phyloP scores from a whole-genome alignment of 2,329 filamentous ascomycete genomes.

The Coniella lustricola region DNA sequence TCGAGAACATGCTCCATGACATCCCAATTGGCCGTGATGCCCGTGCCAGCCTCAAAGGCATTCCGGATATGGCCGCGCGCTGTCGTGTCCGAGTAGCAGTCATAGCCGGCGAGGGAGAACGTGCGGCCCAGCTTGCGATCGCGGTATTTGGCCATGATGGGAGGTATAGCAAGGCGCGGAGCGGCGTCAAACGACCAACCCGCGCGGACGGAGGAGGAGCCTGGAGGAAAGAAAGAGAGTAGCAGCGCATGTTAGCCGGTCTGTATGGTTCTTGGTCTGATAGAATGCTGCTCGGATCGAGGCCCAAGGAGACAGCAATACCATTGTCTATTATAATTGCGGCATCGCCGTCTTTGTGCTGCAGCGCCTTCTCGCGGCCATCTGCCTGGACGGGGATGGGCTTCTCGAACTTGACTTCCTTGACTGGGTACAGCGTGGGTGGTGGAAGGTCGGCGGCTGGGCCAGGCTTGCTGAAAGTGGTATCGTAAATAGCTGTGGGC shows the following conservation, averaged over 20 bases:
- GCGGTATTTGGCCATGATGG: constrained; percentile 90
- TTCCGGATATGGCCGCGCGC: constrained; percentile 84
- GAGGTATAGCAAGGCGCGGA: constrained; percentile 75
- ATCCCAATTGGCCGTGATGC: constrained; percentile 95
- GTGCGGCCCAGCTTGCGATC: constrained; percentile 90
- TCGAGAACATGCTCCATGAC: constrained; percentile 92
- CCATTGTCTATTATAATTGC: constrained; percentile 99
- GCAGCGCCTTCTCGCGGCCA: constrained; percentile 62
- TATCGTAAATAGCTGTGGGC: constrained; percentile 39
- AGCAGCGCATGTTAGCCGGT: constrained; percentile 17
- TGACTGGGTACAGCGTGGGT: constrained; percentile 52
- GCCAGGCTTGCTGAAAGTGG: constrained; percentile 29
- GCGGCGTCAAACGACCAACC: constrained; percentile 89
- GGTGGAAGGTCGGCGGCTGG: constrained; percentile 41
- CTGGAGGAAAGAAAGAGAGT: constrained; percentile 39
- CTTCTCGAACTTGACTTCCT: constrained; percentile 55
- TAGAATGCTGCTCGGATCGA: too few relatives aligned
- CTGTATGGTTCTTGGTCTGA: too few relatives aligned
- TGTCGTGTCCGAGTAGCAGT: constrained; percentile 92
- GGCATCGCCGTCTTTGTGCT: constrained; percentile 46
- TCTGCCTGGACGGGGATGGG: constrained; percentile 50
- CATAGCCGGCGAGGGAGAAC: constrained; percentile 84
- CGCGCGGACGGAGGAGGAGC: constrained; percentile 80
- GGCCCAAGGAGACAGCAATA: constrained; percentile 39
- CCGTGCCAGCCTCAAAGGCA: constrained; percentile 84